Base-by-base conservation (phyloP, 2,329 filamentous ascomycete species). In the Fusarium begoniae region DNA sequence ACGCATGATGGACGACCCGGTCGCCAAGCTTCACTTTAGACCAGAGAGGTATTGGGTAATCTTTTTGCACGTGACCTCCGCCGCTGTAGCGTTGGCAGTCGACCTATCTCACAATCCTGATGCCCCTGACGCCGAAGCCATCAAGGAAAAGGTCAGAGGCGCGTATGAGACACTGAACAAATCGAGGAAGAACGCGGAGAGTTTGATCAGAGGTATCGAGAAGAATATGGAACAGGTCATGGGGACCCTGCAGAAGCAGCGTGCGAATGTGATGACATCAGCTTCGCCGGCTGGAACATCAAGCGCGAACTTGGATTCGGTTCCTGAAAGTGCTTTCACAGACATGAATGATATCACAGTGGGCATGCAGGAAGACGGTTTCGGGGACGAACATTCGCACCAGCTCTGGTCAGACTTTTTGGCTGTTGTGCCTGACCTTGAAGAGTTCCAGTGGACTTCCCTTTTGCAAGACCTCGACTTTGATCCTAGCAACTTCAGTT, bases 371-470 rank as follows among this genome's bases (percentile, higher is more conserved):
- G 35, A 43, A 24, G 43, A 26, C 1, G 7, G 5, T 4, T 10
- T 26, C 5, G 28, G 18, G 24, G 61, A 63, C 1, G 28, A 63
- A 5, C 41, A 63, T 28, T 66, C 63, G 2, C 47, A 66, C 17
- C 58, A 41, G 40, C 40, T 63, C n/a, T 66, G 63, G 63, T 41
- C 63, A 8, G 63, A 66, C 32, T 63, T 63, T 30, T 26, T 66
- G 20, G 35, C 59, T 15, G 26, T 20, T 22, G 59, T 66, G 12
- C 63, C 63, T 24, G 47, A 66, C n/a, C 22, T 63, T 8, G 48
- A 28, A 12, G 41, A 24, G 40, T 66, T 66, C n/a, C 40, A 66
- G 11, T 66, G 58, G 63, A 63, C 26, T 5, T 63, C 63, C 14
- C 48, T 66, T 3, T 1, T 64, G 9, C 35, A 47, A 20, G 58